These are phyloP conservation scores for Orbilia blumenaviensis DNA, from an alignment of 2,329 filamentous ascomycete genomes.

Conservation along the genomic window DNA sequence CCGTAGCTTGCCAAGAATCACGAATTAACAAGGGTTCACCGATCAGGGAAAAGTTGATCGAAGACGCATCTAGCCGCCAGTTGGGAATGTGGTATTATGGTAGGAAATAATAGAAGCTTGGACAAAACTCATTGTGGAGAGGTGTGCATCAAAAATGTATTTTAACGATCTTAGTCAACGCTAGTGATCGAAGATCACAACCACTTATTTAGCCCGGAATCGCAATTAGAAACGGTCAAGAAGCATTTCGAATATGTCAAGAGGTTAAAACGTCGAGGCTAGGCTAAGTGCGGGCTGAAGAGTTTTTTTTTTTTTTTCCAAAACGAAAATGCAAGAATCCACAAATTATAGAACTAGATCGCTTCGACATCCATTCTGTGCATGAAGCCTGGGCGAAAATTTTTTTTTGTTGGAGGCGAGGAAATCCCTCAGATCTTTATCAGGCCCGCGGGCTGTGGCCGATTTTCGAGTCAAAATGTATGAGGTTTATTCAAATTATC, in stretches of 20 bases:
- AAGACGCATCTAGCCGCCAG: slow-evolving; percentile 53
- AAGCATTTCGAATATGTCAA: slow-evolving; percentile 9
- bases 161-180: slow-evolving; percentile 1
- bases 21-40: slow-evolving; percentile 13
- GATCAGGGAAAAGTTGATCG: slow-evolving; percentile 26
- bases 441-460: slow-evolving; percentile 38
- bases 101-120: slow-evolving; percentile 19
- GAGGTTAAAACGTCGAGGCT: neutral
- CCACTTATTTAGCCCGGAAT: slow-evolving; percentile 14
- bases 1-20: slow-evolving; percentile 41
- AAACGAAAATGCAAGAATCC: slow-evolving; percentile 18
- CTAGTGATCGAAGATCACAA: slow-evolving; percentile 24
- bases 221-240: slow-evolving; percentile 20
- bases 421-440: slow-evolving; percentile 51
- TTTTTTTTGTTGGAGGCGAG: slow-evolving; percentile 6
- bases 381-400: slow-evolving; percentile 16
- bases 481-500: slow-evolving; percentile 49
- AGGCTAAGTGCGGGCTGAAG: slow-evolving; percentile 1
- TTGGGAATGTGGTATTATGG: slow-evolving; percentile 15
- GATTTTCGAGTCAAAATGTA: slow-evolving; percentile 30
- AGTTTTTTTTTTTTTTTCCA: neutral
- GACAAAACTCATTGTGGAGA: slow-evolving; percentile 5
- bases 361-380: slow-evolving; percentile 2
- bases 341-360: slow-evolving; percentile 24
- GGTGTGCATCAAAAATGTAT: slow-evolving; percentile 18